Percentiles rank a stretch among this genome's conserved stretches.
phyloP scores from a whole-genome alignment of 2,329 filamentous ascomycete species.

The Aspergillus cejpii region DNA sequence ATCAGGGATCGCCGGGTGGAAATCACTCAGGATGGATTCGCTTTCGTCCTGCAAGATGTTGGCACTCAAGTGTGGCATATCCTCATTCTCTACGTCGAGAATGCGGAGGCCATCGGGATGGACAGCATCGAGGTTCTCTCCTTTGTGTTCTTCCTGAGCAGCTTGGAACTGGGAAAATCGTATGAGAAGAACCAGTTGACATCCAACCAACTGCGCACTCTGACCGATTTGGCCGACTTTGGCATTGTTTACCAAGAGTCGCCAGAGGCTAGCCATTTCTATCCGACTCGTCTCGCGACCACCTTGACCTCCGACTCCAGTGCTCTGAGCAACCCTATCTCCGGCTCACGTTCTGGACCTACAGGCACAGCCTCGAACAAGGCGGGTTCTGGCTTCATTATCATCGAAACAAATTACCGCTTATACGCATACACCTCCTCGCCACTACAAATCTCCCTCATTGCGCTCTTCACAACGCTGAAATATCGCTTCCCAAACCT shows the following conservation, averaged over 20 bases:
- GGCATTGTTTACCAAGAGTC: slow-evolving; percentile 70
- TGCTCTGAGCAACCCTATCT: slow-evolving; percentile 64
- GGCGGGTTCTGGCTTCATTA: slow-evolving; percentile 64
- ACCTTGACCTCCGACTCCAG: slow-evolving; percentile 76
- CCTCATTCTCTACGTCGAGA: slow-evolving; percentile 85
- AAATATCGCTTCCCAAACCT: slow-evolving; percentile 91
- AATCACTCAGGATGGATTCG: slow-evolving; percentile 91
- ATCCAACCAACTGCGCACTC: slow-evolving; percentile 73
- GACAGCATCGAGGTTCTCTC: slow-evolving; percentile 90
- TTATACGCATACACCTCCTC: slow-evolving; percentile 95
- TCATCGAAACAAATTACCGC: slow-evolving; percentile 96
- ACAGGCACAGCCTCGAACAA: slow-evolving; percentile 26
- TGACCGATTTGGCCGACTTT: slow-evolving; percentile 85
- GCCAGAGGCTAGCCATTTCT: slow-evolving; percentile 53
- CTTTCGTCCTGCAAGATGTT: slow-evolving; percentile 86
- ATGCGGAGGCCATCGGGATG: slow-evolving; percentile 66
- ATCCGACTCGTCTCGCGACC: slow-evolving; percentile 88
- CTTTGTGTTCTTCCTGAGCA: slow-evolving; percentile 92
- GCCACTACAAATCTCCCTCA: slow-evolving; percentile 86
- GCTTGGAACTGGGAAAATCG: slow-evolving; percentile 80
- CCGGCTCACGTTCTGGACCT: slow-evolving; percentile 52
- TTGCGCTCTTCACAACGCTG: slow-evolving; percentile 81
- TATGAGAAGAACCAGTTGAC: slow-evolving; percentile 84
- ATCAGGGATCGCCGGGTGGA: slow-evolving; percentile 50
- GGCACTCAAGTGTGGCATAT: slow-evolving; percentile 97